phyloP scores from a whole-genome alignment of 441 rosid genomes.

The Sinapis alba region DNA sequence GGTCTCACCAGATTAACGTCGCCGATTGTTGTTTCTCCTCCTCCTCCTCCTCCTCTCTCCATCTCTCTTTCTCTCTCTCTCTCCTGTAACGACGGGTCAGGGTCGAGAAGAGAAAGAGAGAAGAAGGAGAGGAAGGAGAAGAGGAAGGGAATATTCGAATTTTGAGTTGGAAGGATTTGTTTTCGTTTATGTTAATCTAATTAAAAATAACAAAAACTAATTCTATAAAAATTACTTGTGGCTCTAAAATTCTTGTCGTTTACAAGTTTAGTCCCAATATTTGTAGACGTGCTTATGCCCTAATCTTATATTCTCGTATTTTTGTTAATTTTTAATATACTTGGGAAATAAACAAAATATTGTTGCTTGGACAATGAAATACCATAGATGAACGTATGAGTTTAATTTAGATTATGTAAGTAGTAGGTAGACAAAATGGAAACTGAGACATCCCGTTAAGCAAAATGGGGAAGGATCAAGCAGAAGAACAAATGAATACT shows the following conservation, averaged over 20 bases:
- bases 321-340: no score
- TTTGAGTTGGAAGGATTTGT: slow-evolving; percentile 28
- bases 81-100: no score
- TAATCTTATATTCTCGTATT: neutral
- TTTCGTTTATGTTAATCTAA: no score
- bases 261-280: no score
- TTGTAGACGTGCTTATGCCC: neutral
- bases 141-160: slow-evolving; percentile 43
- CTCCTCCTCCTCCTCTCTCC: slow-evolving; percentile 32
- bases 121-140: no score
- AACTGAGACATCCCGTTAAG: neutral
- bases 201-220: no score
- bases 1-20: no score
- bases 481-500: neutral
- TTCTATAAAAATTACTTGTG: no score
- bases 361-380: neutral
- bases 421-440: neutral
- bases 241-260: no score
- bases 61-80: no score
- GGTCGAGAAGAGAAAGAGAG: no score
- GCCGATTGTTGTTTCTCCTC: no score
- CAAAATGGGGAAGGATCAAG: neutral
- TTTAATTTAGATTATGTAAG: neutral
- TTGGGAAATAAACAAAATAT: neutral
- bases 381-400: neutral